A percentile compares a stretch with the other conserved stretches of the same genome.
These are phyloP conservation scores for Betula pendula DNA, from an alignment of 306 rosid species.

Conservation along the genomic window DNA sequence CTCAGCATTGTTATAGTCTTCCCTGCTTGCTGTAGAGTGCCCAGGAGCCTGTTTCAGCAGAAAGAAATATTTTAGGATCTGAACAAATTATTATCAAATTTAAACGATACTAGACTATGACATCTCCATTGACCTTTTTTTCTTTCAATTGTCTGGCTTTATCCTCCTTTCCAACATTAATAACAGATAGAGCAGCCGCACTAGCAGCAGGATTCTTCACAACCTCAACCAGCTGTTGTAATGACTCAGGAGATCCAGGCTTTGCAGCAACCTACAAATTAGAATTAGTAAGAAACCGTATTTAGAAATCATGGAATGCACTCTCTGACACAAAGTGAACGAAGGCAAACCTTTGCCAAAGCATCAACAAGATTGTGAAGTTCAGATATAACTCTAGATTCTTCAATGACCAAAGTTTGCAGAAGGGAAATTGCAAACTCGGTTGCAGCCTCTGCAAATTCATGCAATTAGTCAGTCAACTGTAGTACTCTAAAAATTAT, in stretches of 20 bases:
- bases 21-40: slow-evolving; percentile 49
- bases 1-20: slow-evolving; percentile 58
- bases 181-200: slow-evolving; percentile 46
- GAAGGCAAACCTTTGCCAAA: slow-evolving; percentile 72
- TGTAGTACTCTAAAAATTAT: slow-evolving; percentile 7
- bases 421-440: slow-evolving; percentile 88
- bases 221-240: slow-evolving; percentile 81
- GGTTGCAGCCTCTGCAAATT: slow-evolving; percentile 78
- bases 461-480: slow-evolving; percentile 31
- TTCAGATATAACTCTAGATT: slow-evolving; percentile 84
- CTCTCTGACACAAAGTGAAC: neutral
- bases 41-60: slow-evolving; percentile 55
- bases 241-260: slow-evolving; percentile 89
- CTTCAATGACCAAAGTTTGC: slow-evolving; percentile 71
- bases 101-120: slow-evolving; percentile 9
- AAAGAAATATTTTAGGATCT: neutral
- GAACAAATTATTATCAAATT: neutral
- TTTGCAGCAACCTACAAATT: slow-evolving; percentile 72
- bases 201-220: slow-evolving; percentile 72
- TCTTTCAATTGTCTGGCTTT: slow-evolving; percentile 73
- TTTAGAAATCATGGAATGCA: neutral
- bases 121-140: slow-evolving; percentile 59
- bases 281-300: slow-evolving; percentile 27
- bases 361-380: slow-evolving; percentile 96
- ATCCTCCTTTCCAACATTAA: slow-evolving; percentile 81